Evolutionary conservation across 2,329 filamentous ascomycete genomes (phyloP).

Genomic region (Clarireedia monteithiana): DNA sequence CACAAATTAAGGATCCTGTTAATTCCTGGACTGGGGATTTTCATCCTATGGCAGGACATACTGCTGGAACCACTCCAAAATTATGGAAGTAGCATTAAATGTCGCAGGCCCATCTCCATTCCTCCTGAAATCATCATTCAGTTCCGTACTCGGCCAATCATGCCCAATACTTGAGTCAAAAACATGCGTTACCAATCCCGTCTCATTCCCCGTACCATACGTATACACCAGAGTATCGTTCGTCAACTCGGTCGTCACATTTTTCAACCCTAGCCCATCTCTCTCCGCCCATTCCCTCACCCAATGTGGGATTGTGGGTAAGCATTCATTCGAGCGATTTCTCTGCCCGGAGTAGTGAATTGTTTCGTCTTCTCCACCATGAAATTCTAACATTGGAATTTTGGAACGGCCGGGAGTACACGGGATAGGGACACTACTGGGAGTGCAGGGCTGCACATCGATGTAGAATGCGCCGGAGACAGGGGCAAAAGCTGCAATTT

Average conservation of each 20-base stretch:
- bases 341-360: constrained; percentile 39
- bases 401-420: constrained; percentile 31
- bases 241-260: not conserved
- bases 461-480: constrained; percentile 38
- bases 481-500: constrained; percentile 40
- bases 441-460: constrained; percentile 27
- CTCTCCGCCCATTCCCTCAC: constrained; percentile 10
- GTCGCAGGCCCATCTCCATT: not conserved
- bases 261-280: constrained; percentile 5
- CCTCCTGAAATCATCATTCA: constrained; percentile 8
- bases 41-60: not conserved
- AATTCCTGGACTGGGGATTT: too few relatives aligned
- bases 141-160: constrained; percentile 13
- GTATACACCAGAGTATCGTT: constrained; percentile 6
- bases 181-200: constrained; percentile 10
- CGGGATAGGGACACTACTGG: constrained; percentile 30
- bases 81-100: constrained; percentile 11
- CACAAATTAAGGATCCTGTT: too few relatives aligned
- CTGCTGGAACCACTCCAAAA: constrained; percentile 9
- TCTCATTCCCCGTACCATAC: constrained; percentile 6
- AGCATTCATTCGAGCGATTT: constrained; percentile 32
- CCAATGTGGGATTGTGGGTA: constrained; percentile 35
- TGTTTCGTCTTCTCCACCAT: constrained; percentile 40
- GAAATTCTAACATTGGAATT: constrained; percentile 42
- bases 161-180: constrained; percentile 9